Percentiles rank a stretch among this genome's conserved stretches.
These are phyloP conservation scores for Backusella circina DNA, from an alignment of 192 early-diverging fungal species.

Conservation along the genomic window DNA sequence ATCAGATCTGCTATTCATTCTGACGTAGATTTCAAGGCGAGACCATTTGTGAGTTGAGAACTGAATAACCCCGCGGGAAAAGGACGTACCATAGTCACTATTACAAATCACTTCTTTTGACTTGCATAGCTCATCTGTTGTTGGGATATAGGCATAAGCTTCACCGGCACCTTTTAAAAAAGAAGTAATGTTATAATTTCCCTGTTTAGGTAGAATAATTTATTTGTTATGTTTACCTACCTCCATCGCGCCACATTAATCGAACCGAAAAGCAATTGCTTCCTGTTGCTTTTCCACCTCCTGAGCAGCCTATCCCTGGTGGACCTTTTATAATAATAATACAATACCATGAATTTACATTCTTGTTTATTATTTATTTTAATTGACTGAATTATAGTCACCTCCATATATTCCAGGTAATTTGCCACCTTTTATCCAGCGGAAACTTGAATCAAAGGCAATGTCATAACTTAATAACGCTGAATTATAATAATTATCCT, in stretches of 20 bases:
- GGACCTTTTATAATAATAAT: constrained; percentile 1
- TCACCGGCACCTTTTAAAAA: constrained; percentile 11
- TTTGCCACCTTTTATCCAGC: constrained; percentile 44
- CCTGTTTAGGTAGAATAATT: background rate
- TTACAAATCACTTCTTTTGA: constrained; percentile 33
- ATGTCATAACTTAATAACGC: constrained; percentile 44
- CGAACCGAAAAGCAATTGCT: constrained; percentile 41
- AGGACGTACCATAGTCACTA: constrained; percentile 46
- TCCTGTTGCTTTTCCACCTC: constrained; percentile 38
- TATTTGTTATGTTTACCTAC: background rate
- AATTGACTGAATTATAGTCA: background rate
- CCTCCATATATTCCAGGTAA: constrained; percentile 47
- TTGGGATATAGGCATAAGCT: constrained; percentile 48
- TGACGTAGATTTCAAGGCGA: constrained; percentile 39
- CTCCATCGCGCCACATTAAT: constrained; percentile 43
- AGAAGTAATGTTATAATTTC: background rate
- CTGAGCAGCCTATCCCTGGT: constrained; percentile 37
- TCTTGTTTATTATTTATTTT: background rate
- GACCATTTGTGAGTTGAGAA: constrained; percentile 39
- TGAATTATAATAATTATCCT: constrained; percentile 27
- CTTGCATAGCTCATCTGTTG: constrained; percentile 33
- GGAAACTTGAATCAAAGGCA: constrained; percentile 39
- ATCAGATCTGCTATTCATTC: constrained; percentile 9
- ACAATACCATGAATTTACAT: background rate
- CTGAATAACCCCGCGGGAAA: constrained; percentile 44